Evolutionary conservation across 202 grass and related monocot genomes (phyloP).

Genomic region (Panicum virgatum): DNA sequence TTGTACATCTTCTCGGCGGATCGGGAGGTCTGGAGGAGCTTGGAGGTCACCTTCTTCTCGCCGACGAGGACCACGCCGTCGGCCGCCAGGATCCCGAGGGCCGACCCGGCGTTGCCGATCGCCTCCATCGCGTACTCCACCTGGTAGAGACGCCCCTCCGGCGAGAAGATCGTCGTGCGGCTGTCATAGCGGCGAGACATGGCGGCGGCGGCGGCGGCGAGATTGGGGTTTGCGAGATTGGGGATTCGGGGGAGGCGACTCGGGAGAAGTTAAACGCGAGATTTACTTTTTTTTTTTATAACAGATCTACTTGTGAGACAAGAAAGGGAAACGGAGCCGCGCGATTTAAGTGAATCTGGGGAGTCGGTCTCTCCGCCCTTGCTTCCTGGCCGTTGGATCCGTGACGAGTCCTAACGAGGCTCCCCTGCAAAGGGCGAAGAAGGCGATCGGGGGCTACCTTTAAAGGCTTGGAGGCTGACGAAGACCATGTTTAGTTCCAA

Average conservation of each 20-base stretch:
- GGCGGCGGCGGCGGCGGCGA: slow-evolving; percentile 18
- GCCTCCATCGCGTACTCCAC: slow-evolving; percentile 99
- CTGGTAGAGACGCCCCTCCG: slow-evolving; percentile 94
- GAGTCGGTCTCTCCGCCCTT: neutral
- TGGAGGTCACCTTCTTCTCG: slow-evolving; percentile 99
- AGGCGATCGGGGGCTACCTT: no score
- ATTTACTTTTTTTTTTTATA: no score
- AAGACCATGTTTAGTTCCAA: no score
- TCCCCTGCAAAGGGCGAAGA: no score
- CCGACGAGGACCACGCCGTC: slow-evolving; percentile 89
- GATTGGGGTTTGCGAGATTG: slow-evolving; percentile 16
- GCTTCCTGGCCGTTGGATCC: slow-evolving; percentile 1
- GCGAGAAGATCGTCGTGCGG: slow-evolving; percentile 98
- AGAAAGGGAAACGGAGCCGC: slow-evolving; percentile 12
- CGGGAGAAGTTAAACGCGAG: neutral
- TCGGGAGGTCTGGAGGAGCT: slow-evolving; percentile 91
- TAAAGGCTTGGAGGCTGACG: no score
- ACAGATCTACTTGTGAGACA: slow-evolving; percentile 39
- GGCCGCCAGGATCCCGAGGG: slow-evolving; percentile 72
- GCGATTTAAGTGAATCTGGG: neutral
- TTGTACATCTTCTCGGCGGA: slow-evolving; percentile 99
- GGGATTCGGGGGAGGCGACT: neutral
- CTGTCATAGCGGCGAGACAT: slow-evolving; percentile 94
- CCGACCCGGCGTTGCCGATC: slow-evolving; percentile 92
- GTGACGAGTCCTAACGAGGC: neutral